Evolutionary conservation across 2,329 filamentous ascomycete genomes (phyloP).

Genomic region (Penicillium sumatraense): DNA sequence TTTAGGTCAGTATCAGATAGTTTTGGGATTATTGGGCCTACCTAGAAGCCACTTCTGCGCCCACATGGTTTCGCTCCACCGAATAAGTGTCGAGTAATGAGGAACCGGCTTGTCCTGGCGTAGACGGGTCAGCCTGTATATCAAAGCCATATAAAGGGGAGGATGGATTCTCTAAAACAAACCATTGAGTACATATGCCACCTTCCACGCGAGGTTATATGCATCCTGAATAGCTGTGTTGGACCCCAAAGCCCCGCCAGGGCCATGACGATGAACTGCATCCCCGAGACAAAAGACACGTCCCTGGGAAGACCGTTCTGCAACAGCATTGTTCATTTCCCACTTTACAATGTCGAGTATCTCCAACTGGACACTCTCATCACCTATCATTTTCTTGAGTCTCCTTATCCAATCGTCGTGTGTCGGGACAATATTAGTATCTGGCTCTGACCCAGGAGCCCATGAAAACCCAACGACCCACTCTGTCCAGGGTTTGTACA

Average conservation of each 20-base stretch:
- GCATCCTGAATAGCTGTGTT: background rate
- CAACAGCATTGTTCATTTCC: background rate
- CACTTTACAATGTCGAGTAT: background rate
- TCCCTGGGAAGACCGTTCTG: background rate
- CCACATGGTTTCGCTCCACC: background rate
- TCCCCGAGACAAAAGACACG: background rate
- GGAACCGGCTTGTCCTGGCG: background rate
- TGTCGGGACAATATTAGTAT: background rate
- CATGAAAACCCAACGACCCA: background rate
- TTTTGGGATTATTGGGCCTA: background rate
- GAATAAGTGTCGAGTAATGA: background rate
- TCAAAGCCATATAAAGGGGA: too few relatives aligned
- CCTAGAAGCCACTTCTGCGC: background rate
- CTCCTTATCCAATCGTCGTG: background rate
- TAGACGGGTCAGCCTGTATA: background rate
- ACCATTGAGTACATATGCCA: background rate
- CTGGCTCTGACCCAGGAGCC: background rate
- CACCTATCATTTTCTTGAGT: background rate
- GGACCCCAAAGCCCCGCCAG: background rate
- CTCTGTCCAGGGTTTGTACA: background rate
- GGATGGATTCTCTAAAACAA: too few relatives aligned
- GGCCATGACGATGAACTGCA: background rate
- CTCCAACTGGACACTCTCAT: background rate
- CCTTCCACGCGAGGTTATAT: background rate
- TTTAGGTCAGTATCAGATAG: background rate